phyloP scores from a whole-genome alignment of 805 yeast genomes.

The Lachancea nothofagi region DNA sequence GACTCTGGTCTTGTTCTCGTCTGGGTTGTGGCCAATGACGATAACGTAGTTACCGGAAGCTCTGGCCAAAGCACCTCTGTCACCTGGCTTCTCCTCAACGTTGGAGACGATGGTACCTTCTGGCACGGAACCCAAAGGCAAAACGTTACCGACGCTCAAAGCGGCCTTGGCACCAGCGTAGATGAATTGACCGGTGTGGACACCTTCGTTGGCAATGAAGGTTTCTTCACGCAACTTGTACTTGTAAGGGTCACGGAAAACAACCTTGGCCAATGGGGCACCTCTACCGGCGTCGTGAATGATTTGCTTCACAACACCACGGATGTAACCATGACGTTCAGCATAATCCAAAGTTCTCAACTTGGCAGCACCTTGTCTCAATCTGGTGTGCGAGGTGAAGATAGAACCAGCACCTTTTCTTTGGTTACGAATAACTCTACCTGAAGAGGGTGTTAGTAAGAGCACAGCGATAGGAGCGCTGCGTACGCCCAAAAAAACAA shows the following conservation, averaged over 20 bases:
- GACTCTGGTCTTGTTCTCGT: slow-evolving; percentile 97
- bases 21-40: slow-evolving; percentile 98
- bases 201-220: slow-evolving; percentile 99
- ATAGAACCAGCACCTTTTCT: slow-evolving; percentile 99
- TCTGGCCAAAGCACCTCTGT: slow-evolving; percentile 99
- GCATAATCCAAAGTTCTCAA: slow-evolving; percentile 98
- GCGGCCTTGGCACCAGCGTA: slow-evolving; percentile 99
- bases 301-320: slow-evolving; percentile 98
- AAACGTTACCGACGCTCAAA: slow-evolving; percentile 92
- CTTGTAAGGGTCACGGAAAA: slow-evolving; percentile 99
- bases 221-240: slow-evolving; percentile 97
- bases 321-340: slow-evolving; percentile 99
- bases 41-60: slow-evolving; percentile 99
- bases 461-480: too few relatives aligned
- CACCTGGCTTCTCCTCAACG: slow-evolving; percentile 98
- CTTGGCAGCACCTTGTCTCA: slow-evolving; percentile 99
- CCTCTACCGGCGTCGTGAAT: slow-evolving; percentile 99
- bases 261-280: slow-evolving; percentile 99
- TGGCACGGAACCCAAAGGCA: slow-evolving; percentile 95
- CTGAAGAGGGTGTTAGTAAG: slow-evolving; percentile 38
- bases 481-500: too few relatives aligned
- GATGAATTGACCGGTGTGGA: slow-evolving; percentile 98
- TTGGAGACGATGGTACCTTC: slow-evolving; percentile 99
- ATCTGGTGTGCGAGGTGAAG: slow-evolving; percentile 99
- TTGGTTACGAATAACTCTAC: slow-evolving; percentile 99